Percentiles rank a stretch among this genome's conserved stretches.
Conservation (phyloP, 2,329 filamentous ascomycete species). For the Trichoderma koningii region DNA sequence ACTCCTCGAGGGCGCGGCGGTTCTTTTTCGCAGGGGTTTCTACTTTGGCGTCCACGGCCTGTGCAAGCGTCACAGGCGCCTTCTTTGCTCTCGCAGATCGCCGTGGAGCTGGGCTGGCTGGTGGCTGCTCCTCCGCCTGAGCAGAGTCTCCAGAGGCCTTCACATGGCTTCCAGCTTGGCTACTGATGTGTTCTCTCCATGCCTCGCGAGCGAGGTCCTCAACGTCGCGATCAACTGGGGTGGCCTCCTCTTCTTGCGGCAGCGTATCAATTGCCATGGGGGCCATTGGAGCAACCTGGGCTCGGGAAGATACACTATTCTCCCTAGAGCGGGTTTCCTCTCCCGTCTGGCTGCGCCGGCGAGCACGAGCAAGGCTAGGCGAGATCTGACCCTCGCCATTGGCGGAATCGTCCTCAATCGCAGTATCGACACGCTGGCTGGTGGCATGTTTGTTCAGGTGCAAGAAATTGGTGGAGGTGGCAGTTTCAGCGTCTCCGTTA, state of each 20-base stretch:
- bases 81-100: slow-evolving; percentile 49
- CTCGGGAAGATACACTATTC: slow-evolving; percentile 31
- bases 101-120: slow-evolving; percentile 33
- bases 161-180: slow-evolving; percentile 30
- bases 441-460: slow-evolving; percentile 23
- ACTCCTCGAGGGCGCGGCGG: slow-evolving; percentile 30
- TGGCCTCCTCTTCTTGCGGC: slow-evolving; percentile 20
- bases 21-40: slow-evolving; percentile 31
- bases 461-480: slow-evolving; percentile 24
- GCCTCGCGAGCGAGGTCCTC: slow-evolving; percentile 41
- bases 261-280: slow-evolving; percentile 22
- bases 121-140: slow-evolving; percentile 22
- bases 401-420: slow-evolving; percentile 31
- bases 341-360: slow-evolving; percentile 34
- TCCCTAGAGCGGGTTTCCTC: slow-evolving; percentile 37
- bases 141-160: slow-evolving; percentile 8
- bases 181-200: slow-evolving; percentile 41
- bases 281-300: slow-evolving; percentile 29
- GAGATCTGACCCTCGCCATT: slow-evolving; percentile 34
- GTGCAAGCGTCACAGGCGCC: slow-evolving; percentile 49
- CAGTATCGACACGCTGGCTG: slow-evolving; percentile 26
- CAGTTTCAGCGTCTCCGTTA: neutral
- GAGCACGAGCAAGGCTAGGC: slow-evolving; percentile 35
- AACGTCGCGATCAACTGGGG: slow-evolving; percentile 33
- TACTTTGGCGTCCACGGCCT: slow-evolving; percentile 32